Base-by-base conservation (phyloP, 208 protist species). In the Chromosphaera perkinsii region DNA sequence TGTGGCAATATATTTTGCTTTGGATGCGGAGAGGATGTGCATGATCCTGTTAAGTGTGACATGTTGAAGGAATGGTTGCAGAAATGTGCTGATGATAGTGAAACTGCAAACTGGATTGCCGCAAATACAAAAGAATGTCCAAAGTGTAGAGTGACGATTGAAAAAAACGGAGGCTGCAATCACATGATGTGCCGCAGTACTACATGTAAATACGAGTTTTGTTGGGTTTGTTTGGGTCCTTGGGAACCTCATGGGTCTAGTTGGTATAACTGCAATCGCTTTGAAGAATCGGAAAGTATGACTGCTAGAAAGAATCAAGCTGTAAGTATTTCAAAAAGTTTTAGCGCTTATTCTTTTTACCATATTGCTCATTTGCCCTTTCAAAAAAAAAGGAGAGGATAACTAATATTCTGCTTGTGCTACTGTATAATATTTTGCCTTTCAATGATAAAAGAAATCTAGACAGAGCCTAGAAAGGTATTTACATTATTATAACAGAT, bases 81-180 rank as follows among this genome's bases (percentile, higher is more conserved):
- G 31, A 78, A 82, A 57, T 79, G 69, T 65, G 48, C 51, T 0
- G 78, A 82, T 56, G 78, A 82, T 68, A 70, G 56, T 1, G 78
- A 79, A 54, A 84, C 70, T 12, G 63, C 47, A 32, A 75, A 81
- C 52, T 84, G 73, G 73, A 76, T 84, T 3, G 3, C 33, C 3
- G 52, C 71, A 3, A 73, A 80, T 62, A 84, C 79, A 9, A 76
- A 79, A 45, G 65, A 71, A 37, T 83, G 78, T 56, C 78, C 78
- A 0, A 75, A 76, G 62, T 83, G 78, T 64, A 1, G 66, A 24
- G 29, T 65, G 0, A 54, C 63, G 2, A 78, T 83, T 59, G 72
- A 83, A 59, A 83, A 83, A 64, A 77, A 77, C 32, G 76, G 76
- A 37, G 79, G 76, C 10, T 84, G 79, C 51, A 77, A 84, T 42